These are phyloP conservation scores for Dendrocalamus sinicus DNA, from an alignment of 176 grass and related monocot species.

Conservation along the genomic window DNA sequence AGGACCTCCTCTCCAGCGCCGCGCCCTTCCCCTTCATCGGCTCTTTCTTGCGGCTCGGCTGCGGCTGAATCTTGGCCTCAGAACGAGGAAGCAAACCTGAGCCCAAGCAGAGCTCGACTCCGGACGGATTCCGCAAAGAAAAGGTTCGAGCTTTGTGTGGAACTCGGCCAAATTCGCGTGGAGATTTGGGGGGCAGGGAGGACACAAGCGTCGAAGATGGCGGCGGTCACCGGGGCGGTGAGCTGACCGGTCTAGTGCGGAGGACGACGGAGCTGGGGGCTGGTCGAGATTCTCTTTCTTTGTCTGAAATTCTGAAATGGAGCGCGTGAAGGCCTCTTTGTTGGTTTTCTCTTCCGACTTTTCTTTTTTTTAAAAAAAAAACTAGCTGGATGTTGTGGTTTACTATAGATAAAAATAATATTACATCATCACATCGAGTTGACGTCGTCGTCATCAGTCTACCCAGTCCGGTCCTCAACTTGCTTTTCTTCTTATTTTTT, in stretches of 20 bases:
- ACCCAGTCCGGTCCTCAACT: too few relatives aligned
- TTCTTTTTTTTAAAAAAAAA: conserved; percentile 3
- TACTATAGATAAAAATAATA: too few relatives aligned
- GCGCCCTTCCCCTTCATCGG: conserved; percentile 65
- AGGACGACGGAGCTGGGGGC: conserved; percentile 15
- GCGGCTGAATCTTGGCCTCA: conserved; percentile 36
- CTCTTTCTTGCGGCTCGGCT: not conserved
- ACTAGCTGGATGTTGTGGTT: too few relatives aligned
- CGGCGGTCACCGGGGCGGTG: conserved; percentile 36
- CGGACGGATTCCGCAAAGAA: not conserved
- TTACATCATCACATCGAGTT: too few relatives aligned
- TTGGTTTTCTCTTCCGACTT: conserved; percentile 33
- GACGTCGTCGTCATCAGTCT: too few relatives aligned
- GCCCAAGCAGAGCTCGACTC: conserved; percentile 29
- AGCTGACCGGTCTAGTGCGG: not conserved
- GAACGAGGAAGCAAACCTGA: conserved; percentile 11
- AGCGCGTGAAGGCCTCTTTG: conserved; percentile 38
- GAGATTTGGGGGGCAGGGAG: conserved; percentile 16
- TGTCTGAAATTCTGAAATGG: conserved; percentile 39
- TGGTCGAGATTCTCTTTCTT: not conserved
- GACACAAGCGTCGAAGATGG: conserved; percentile 38
- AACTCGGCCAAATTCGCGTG: conserved; percentile 7
- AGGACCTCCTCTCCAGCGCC: conserved; percentile 56
- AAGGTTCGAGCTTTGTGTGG: conserved; percentile 19
- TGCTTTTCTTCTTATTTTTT: not conserved